Evolutionary conservation across 306 rosid species (phyloP), one percentile per base, ranked within the genome.

Genomic region (Dalbergia oliveri): DNA sequence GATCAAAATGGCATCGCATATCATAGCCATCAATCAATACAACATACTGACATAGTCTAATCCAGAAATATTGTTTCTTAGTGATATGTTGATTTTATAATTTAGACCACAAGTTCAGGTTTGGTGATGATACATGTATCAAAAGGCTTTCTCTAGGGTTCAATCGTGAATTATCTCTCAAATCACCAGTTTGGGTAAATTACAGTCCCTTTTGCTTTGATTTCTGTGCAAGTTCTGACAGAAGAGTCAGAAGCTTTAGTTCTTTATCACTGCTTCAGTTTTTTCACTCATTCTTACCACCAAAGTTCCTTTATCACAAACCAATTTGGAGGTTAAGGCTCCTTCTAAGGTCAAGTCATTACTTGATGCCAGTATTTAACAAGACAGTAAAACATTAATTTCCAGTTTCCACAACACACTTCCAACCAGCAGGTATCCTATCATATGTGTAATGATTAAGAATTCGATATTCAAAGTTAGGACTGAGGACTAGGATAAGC

Each of bases 21-120:
- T n/a, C 66, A 72, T 37, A 63, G 59, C 12, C 26, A 73, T 33
- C 58, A 80, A 80, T 39, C 67, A 80, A 64, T 72, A 49, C 14
- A 13, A 54, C 39, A n/a, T n/a, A n/a, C n/a, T n/a, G n/a, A n/a
- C n/a, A 6, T 5, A 58, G 37, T 73, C 69, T 18, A 41, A 10
- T 66, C 26, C n/a, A 8, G 8, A 21, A 4, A 31, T 9, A 6
- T 72, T 15, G n/a, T 56, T 41, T 13, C 37, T 63, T 31, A 65
- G 54, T 35, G 33, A 81, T 56, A 53, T 13, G 33, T 9, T 43
- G 33, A 26, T 65, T 58, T 44, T 51, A 81, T 1, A 26, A 26
- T 26, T 26, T 26, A 26, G 39, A 64, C 51, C 47, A 18, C 21
- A 6, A 50, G 79, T 31, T 23, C 64, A 47, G 34, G 73, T 41